Conservation (phyloP, 495 filamentous ascomycete genomes). For the Choiromyces venosus region DNA sequence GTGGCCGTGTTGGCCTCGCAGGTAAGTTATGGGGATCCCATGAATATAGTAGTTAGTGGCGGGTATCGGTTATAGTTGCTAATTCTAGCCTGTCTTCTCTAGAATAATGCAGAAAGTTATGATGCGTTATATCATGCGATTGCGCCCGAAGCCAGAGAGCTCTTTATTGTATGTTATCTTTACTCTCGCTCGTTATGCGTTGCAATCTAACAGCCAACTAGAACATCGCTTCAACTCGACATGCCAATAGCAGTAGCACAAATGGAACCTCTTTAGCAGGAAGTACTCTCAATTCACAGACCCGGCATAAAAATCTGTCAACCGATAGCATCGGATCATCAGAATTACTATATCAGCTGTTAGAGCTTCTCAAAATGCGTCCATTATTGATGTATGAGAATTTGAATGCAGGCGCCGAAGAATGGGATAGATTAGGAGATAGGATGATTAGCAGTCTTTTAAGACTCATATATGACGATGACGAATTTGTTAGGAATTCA, state of each 20-base stretch:
- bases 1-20: constrained; percentile 40
- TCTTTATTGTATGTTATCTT: constrained; percentile 48
- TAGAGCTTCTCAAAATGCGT: constrained; percentile 40
- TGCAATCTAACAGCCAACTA: background rate
- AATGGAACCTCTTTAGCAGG: constrained; percentile 13
- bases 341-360: constrained; percentile 39
- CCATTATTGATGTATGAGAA: constrained; percentile 40
- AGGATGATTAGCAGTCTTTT: constrained; percentile 38
- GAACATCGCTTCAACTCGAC: constrained; percentile 35
- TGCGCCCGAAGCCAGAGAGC: constrained; percentile 53
- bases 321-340: constrained; percentile 38
- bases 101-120: constrained; percentile 50
- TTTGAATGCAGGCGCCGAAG: constrained; percentile 14
- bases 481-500: constrained; percentile 39
- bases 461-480: constrained; percentile 38
- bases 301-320: constrained; percentile 34
- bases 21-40: constrained; percentile 12
- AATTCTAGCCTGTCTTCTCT: constrained; percentile 11
- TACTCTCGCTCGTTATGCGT: background rate
- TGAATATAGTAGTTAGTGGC: constrained; percentile 29
- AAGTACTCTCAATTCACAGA: constrained; percentile 15
- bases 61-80: constrained; percentile 51
- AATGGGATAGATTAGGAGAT: constrained; percentile 34
- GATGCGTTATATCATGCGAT: constrained; percentile 51
- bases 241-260: constrained; percentile 19